Evolutionary conservation across 331 rosid genomes (phyloP).

Genomic region (Telfairia occidentalis): DNA sequence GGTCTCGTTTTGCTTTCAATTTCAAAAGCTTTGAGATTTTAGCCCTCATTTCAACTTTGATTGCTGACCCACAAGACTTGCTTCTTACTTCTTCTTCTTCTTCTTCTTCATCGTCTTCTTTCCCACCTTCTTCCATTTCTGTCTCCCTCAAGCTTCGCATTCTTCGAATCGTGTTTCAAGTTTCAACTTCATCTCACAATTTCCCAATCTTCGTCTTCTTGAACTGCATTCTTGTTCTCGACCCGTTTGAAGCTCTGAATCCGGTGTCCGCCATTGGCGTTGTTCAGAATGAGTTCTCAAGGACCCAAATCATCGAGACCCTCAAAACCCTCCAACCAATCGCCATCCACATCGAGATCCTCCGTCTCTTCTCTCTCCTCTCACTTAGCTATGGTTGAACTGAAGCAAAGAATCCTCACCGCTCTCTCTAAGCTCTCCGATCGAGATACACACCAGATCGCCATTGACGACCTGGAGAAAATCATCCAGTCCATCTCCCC

Average conservation of each 20-base stretch:
- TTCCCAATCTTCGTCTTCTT: not conserved
- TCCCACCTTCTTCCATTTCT: not conserved
- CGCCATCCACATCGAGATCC: constrained; percentile 34
- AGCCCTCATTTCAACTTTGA: constrained; percentile 6
- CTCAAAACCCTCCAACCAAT: constrained; percentile 42
- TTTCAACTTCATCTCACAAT: no score
- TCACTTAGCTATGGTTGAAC: constrained; percentile 88
- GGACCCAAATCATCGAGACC: constrained; percentile 36
- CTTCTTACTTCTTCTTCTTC: constrained; percentile 3
- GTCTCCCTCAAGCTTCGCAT: not conserved
- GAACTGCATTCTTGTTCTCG: constrained; percentile 6
- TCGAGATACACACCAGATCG: constrained; percentile 91
- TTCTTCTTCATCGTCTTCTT: no score
- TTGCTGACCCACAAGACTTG: constrained; percentile 11
- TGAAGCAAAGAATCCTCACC: constrained; percentile 73
- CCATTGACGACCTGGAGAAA: constrained; percentile 76
- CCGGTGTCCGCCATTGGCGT: not conserved
- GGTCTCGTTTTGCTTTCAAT: constrained; percentile 3
- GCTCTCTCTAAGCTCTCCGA: constrained; percentile 85
- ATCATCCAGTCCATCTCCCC: constrained; percentile 49
- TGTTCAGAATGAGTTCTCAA: constrained; percentile 30
- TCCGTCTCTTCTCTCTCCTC: constrained; percentile 44
- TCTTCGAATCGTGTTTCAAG: not conserved
- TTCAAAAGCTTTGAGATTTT: not conserved
- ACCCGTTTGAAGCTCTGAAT: not conserved